Evolutionary conservation across 768 basidiomycete species (phyloP).

Genomic region (Pisolithus orientalis): DNA sequence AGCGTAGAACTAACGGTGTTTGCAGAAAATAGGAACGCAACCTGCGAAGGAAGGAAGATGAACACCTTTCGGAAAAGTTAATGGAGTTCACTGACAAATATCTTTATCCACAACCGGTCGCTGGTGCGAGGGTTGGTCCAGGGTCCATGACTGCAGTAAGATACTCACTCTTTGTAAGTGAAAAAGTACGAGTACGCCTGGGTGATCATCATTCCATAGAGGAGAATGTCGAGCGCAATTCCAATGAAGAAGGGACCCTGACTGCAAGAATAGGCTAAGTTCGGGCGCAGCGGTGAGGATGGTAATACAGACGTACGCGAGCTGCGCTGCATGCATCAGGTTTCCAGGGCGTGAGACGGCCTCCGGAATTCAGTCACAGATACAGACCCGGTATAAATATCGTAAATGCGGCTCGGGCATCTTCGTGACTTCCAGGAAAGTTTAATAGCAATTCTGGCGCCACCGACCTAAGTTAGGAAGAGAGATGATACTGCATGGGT

Average conservation of each 20-base stretch:
- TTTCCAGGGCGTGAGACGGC: no score
- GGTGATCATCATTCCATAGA: conserved; percentile 45
- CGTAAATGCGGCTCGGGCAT: no score
- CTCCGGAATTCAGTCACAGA: no score
- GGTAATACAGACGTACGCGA: not conserved
- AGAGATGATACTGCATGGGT: no score
- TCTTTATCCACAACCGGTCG: conserved; percentile 39
- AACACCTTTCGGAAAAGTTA: not conserved
- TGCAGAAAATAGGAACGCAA: conserved; percentile 34
- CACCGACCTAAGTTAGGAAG: no score
- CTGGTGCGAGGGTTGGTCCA: conserved; percentile 15
- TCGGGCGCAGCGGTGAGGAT: not conserved
- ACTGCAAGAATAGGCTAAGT: conserved; percentile 18
- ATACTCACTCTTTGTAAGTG: conserved; percentile 30
- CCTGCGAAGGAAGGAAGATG: conserved; percentile 19
- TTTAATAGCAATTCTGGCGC: no score
- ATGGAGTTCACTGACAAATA: conserved; percentile 28
- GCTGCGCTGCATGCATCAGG: not conserved
- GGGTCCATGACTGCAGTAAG: not conserved
- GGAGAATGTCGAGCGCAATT: conserved; percentile 38
- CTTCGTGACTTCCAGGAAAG: no score
- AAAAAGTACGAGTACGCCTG: conserved; percentile 43
- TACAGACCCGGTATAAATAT: no score
- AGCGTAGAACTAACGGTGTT: conserved; percentile 43
- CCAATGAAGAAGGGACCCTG: conserved; percentile 47